Conservation (phyloP, 331 rosid species). For the Acacia pycnantha region DNA sequence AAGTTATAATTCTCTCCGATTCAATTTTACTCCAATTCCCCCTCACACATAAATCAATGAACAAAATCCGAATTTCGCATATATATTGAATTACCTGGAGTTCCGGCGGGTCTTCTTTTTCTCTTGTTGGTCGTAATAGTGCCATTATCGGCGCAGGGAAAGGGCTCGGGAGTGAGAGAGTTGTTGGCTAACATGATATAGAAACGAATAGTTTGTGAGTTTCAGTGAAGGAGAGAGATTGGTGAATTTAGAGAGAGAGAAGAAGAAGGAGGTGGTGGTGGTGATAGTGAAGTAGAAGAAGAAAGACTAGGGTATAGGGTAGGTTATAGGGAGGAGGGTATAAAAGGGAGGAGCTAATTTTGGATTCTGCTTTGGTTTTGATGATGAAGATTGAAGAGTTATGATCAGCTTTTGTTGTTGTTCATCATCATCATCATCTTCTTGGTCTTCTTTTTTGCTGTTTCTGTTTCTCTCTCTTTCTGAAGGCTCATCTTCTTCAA, state of each 20-base stretch:
- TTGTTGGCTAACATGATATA: not conserved
- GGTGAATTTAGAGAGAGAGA: not conserved
- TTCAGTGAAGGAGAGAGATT: not conserved
- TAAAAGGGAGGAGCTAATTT: not conserved
- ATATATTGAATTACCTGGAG: not conserved
- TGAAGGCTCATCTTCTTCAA: not conserved
- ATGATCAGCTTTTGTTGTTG: not conserved
- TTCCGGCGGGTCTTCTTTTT: constrained; percentile 11
- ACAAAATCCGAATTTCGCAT: not conserved
- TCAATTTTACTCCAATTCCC: not conserved
- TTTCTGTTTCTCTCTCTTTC: not conserved
- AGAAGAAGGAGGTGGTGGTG: not conserved
- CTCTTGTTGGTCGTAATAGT: not conserved
- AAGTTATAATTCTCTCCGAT: not conserved
- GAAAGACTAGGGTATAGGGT: not conserved
- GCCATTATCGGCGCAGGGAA: not conserved
- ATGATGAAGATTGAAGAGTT: not conserved
- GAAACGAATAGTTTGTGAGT: not conserved
- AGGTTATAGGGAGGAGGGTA: not conserved
- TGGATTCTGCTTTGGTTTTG: not conserved
- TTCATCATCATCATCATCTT: not conserved
- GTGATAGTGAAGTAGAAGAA: not conserved
- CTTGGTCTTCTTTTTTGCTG: not conserved
- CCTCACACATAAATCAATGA: not conserved
- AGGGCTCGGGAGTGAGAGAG: not conserved